Evolutionary conservation across 257 asterid genomes (phyloP).

Genomic region (Plantago elongata): DNA sequence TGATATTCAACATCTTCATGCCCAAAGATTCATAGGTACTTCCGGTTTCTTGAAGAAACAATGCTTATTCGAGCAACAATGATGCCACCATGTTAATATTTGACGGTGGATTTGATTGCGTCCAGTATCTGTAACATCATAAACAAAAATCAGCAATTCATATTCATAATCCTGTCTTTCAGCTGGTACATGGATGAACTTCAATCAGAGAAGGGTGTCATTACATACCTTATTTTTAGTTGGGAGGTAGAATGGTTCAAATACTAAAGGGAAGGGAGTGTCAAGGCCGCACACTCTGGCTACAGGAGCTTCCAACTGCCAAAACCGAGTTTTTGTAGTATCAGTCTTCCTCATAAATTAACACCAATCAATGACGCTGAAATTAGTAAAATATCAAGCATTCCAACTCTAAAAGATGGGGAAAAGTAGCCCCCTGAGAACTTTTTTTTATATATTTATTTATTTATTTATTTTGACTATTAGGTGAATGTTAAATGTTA

Average conservation of each 20-base stretch:
- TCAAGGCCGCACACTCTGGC: slow-evolving; percentile 91
- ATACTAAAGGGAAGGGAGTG: slow-evolving; percentile 94
- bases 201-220: neutral
- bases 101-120: slow-evolving; percentile 77
- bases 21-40: no score
- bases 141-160: neutral
- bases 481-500: no score
- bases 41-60: neutral
- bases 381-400: neutral
- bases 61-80: neutral
- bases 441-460: no score
- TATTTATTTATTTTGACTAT: no score
- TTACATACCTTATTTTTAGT: slow-evolving; percentile 75
- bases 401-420: neutral
- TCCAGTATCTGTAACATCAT: slow-evolving; percentile 63
- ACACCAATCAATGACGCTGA: neutral
- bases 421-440: no score
- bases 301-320: slow-evolving; percentile 93
- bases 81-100: slow-evolving; percentile 35
- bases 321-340: neutral
- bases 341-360: neutral
- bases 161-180: neutral
- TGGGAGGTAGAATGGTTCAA: slow-evolving; percentile 89
- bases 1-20: neutral
- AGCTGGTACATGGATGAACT: neutral